A percentile compares a stretch with the other conserved stretches of the same genome.
Conservation (phyloP, 2,329 filamentous ascomycete species). For the Aureobasidium vineae region DNA sequence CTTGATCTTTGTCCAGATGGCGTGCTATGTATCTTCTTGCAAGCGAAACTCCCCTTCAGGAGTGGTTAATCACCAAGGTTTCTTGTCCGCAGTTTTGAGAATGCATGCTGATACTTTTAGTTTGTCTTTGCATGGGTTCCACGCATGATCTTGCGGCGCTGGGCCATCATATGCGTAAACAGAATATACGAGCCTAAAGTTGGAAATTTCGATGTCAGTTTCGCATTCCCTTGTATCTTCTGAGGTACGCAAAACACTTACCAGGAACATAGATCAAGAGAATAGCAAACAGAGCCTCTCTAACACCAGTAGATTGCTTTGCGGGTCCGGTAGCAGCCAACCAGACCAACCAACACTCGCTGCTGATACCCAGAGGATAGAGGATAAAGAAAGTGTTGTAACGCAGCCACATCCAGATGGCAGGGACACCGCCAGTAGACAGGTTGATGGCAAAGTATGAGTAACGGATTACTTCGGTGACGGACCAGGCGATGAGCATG, state of each 20-base stretch:
- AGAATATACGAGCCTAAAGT: conserved; percentile 69
- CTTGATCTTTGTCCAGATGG: background rate
- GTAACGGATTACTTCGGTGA: conserved; percentile 93
- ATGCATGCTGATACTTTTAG: background rate
- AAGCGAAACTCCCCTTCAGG: background rate
- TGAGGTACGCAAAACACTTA: conserved; percentile 47
- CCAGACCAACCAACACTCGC: conserved; percentile 68
- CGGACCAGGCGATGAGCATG: conserved; percentile 83
- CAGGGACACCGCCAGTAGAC: conserved; percentile 56
- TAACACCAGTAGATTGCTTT: background rate
- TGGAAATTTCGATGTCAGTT: background rate
- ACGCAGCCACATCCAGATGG: conserved; percentile 68
- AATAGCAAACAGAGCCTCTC: conserved; percentile 45
- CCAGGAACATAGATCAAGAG: conserved; percentile 77
- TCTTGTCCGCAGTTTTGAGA: background rate
- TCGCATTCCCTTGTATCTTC: background rate
- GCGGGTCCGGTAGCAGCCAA: background rate
- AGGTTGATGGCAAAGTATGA: conserved; percentile 81
- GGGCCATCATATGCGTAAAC: conserved; percentile 92
- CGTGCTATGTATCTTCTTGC: background rate
- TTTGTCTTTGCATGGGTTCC: conserved; percentile 32
- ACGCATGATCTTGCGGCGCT: conserved; percentile 76
- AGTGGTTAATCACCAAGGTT: background rate
- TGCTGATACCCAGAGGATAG: conserved; percentile 87
- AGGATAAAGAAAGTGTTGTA: conserved; percentile 91